Base-by-base conservation (phyloP, 306 rosid species). In the Trichosanthes truncata region DNA sequence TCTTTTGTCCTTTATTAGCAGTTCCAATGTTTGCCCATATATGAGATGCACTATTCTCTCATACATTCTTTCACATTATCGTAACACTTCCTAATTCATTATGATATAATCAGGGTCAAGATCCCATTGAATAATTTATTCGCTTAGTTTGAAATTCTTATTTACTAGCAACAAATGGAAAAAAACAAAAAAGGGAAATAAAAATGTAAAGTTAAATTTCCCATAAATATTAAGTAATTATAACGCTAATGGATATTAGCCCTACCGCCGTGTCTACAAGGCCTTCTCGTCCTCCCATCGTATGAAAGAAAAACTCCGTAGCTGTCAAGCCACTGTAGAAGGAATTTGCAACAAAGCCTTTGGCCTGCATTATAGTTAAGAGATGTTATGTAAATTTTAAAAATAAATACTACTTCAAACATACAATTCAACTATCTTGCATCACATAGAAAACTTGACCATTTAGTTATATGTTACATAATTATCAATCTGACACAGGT, bases 251-350 rank as follows among this genome's bases (percentile, higher is more conserved):
- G 21, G 29, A 65, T 59, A 15, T 25, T 59, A 51, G 80, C 57
- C 74, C 49, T 82, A 94, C 98, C 82, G 98, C 98, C 14, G 97
- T 92, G 86, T 94, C 98, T 80, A 91, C 97, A 74, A 94, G 97
- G 71, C 98, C 98, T 84, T 94, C 98, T 81, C 98, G 88, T 23
- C 98, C 98, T 79, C 91, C 98, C 97, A 92, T 92, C 48, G 98
- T 94, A 78, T 94, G 98, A 86, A 94, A 94, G 84, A 94, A 94
- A 83, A 94, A 94, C 88, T 94, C 98, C 8, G 98, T 92, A 79
- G 97, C 94, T 38, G 97, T 85, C 88, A 94, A 89, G 81, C 98
- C 98, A 89, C 87, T 87, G 84, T 89, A 94, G 84, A 94, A 94
- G 79, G 98, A 94, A 87, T 90, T 90, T 45, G 89, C 91, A 79